These are phyloP conservation scores for Coemansia sp. DNA, from an alignment of 192 early-diverging fungal genomes.

Conservation along the genomic window DNA sequence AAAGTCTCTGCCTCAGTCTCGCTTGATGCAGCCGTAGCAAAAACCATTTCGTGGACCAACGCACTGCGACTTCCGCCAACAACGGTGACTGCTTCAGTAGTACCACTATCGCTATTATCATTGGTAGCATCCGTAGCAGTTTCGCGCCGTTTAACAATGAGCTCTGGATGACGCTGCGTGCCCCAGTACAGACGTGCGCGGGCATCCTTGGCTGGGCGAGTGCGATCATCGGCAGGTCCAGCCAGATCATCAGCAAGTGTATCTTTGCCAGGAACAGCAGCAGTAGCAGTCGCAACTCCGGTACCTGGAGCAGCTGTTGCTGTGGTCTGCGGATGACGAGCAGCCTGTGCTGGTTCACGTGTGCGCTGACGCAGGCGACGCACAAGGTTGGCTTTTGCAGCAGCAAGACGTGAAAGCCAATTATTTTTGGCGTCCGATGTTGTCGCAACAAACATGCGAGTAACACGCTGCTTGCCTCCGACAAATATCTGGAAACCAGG, in stretches of 20 bases:
- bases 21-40: slow-evolving; percentile 35
- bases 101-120: not conserved
- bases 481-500: slow-evolving; percentile 57
- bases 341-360: slow-evolving; percentile 29
- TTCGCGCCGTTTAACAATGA: slow-evolving; percentile 29
- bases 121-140: not conserved
- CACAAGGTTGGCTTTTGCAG: slow-evolving; percentile 53
- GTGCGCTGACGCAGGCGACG: slow-evolving; percentile 48
- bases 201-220: slow-evolving; percentile 27
- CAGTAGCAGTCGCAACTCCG: slow-evolving; percentile 5
- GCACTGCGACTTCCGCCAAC: slow-evolving; percentile 54
- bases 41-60: slow-evolving; percentile 64
- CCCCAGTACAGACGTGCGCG: slow-evolving; percentile 57
- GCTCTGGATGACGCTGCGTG: slow-evolving; percentile 55
- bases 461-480: slow-evolving; percentile 44
- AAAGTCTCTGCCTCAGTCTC: slow-evolving; percentile 14
- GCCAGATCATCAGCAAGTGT: slow-evolving; percentile 8
- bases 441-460: slow-evolving; percentile 56
- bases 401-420: slow-evolving; percentile 56
- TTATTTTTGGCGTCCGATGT: slow-evolving; percentile 53
- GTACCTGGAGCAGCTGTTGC: slow-evolving; percentile 8
- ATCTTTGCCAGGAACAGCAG: slow-evolving; percentile 17
- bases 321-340: slow-evolving; percentile 14
- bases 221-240: slow-evolving; percentile 20
- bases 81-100: slow-evolving; percentile 24